These are phyloP conservation scores for Tulasnella calospora DNA, from an alignment of 768 basidiomycete genomes.

Conservation along the genomic window DNA sequence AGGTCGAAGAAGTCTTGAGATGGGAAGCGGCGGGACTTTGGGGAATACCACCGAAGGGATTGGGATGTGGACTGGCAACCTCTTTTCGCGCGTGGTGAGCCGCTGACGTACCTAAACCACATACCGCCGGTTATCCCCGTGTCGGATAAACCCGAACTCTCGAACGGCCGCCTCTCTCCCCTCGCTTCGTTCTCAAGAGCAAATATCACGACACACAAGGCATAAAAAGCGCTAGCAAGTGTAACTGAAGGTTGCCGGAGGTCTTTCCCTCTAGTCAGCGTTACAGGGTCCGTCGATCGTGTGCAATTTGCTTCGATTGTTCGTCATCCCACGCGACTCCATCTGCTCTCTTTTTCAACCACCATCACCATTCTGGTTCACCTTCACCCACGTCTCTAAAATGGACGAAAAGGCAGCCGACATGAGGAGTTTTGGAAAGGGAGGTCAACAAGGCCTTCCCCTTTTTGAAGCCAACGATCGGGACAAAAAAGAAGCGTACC, in stretches of 20 bases:
- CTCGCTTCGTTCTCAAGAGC: background rate
- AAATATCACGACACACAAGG: background rate
- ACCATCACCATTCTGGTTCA: background rate
- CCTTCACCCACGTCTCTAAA: background rate
- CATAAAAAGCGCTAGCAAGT: background rate
- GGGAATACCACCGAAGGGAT: background rate
- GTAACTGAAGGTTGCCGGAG: background rate
- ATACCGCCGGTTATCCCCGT: background rate
- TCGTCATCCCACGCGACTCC: background rate
- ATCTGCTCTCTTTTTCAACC: background rate
- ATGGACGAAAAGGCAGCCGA: background rate
- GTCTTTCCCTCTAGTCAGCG: background rate
- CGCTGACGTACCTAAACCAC: background rate
- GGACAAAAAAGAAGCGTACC: background rate
- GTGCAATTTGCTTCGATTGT: background rate
- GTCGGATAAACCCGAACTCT: background rate
- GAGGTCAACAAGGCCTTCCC: background rate
- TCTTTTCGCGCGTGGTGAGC: background rate
- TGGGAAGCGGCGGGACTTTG: slow-evolving; percentile 4
- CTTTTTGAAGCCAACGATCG: background rate
- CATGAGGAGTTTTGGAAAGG: background rate
- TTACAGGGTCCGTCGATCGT: background rate
- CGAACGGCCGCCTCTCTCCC: background rate
- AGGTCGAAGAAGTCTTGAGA: background rate
- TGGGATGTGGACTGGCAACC: background rate